Percentiles rank a stretch among this genome's conserved stretches.
Conservation (phyloP, 345 rosid species). For the Gossypium stocksii region DNA sequence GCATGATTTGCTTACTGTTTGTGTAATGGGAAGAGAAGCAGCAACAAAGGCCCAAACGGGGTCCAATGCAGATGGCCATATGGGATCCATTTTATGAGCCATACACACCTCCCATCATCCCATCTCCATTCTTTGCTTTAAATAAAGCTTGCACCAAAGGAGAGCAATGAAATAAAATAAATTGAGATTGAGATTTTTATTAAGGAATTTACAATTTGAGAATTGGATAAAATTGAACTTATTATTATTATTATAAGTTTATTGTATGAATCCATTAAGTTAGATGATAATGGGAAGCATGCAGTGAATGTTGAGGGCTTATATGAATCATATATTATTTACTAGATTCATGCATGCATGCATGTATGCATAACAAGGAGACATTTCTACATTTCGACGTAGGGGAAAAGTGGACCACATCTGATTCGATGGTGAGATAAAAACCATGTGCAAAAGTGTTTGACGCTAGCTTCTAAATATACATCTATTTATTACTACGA, state of each 20-base stretch:
- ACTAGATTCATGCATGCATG: not conserved
- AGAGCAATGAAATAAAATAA: no score
- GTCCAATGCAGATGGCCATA: constrained; percentile 20
- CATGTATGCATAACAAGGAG: constrained; percentile 7
- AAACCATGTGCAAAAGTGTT: not conserved
- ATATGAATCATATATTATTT: no score
- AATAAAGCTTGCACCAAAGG: not conserved
- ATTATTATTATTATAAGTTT: no score
- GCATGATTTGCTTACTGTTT: not conserved
- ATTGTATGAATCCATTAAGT: no score
- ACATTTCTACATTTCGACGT: not conserved
- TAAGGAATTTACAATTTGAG: no score
- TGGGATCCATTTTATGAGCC: constrained; percentile 23
- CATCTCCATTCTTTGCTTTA: constrained; percentile 4
- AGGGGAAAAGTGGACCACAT: not conserved
- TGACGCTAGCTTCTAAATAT: not conserved
- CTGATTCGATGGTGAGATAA: not conserved
- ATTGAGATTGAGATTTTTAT: no score
- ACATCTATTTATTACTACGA: no score
- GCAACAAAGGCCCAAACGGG: constrained; percentile 29
- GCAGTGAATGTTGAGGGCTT: no score
- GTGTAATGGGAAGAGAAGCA: not conserved
- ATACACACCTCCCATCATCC: not conserved
- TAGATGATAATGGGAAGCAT: no score
- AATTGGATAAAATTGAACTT: no score